These are phyloP conservation scores for Ottelia alismoides DNA, from an alignment of 106 monocot species.

Conservation along the genomic window DNA sequence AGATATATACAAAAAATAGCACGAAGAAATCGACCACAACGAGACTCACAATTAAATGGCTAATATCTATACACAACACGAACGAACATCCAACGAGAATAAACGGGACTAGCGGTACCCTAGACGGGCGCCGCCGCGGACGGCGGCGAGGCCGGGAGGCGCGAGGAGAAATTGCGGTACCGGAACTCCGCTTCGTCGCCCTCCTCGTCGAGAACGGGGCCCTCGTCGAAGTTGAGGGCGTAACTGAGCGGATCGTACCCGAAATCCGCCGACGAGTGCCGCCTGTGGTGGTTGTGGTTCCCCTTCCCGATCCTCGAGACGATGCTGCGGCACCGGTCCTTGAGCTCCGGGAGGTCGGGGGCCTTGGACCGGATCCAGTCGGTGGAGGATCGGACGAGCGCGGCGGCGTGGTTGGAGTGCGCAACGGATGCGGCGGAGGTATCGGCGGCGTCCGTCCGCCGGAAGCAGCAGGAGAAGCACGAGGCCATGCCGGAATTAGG, in stretches of 20 bases:
- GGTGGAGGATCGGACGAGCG: neutral
- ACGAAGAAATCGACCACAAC: no score
- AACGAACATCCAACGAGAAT: no score
- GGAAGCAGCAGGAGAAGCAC: conserved; percentile 25
- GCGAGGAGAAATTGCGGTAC: conserved; percentile 17
- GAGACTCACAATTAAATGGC: no score
- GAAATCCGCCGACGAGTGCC: conserved; percentile 6
- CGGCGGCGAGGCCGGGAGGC: conserved; percentile 15
- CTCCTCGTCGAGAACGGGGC: conserved; percentile 13
- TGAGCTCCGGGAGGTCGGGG: conserved; percentile 11
- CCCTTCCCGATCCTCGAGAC: conserved; percentile 9
- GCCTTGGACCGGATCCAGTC: conserved; percentile 15
- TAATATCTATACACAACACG: no score
- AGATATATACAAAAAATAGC: no score
- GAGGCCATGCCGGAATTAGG: conserved; percentile 6
- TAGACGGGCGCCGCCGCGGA: neutral
- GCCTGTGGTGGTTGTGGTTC: conserved; percentile 2
- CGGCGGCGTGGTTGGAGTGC: neutral
- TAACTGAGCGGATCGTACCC: conserved; percentile 24
- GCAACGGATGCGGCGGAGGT: neutral
- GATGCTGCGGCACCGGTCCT: conserved; percentile 13
- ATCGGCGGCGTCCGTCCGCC: conserved; percentile 2
- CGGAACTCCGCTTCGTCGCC: conserved; percentile 7
- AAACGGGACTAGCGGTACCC: no score
- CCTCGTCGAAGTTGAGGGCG: conserved; percentile 28